Evolutionary conservation across 257 asterid genomes (phyloP).

Genomic region (Plantago ovata): DNA sequence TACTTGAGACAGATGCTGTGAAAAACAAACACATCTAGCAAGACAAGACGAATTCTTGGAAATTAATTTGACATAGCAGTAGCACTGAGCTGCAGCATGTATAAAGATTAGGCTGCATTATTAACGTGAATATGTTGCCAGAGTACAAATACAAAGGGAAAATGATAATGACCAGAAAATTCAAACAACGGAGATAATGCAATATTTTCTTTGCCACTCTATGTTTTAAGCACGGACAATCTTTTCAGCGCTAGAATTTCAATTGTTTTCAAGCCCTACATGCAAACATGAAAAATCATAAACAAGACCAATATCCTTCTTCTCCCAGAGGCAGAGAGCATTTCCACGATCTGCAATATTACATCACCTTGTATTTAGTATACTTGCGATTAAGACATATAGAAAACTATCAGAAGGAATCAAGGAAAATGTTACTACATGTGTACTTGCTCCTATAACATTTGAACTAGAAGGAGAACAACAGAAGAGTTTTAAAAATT

Average conservation of each 20-base stretch:
- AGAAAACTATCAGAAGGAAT: no score
- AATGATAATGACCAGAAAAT: not conserved
- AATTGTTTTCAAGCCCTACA: conserved; percentile 12
- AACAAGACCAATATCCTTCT: conserved; percentile 17
- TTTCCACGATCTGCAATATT: conserved; percentile 25
- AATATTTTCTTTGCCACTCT: not conserved
- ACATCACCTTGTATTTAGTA: conserved; percentile 1
- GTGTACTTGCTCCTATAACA: not conserved
- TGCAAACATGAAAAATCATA: conserved; percentile 15
- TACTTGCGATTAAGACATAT: no score
- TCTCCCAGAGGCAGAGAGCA: conserved; percentile 1
- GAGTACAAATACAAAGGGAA: conserved; percentile 6
- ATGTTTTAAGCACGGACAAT: conserved; percentile 10
- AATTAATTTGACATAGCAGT: no score
- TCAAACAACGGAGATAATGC: conserved; percentile 15
- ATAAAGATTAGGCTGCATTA: no score
- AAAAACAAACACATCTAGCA: no score
- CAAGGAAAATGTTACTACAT: no score
- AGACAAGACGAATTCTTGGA: no score
- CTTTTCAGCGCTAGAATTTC: no score
- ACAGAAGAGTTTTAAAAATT: not conserved
- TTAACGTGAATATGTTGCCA: conserved; percentile 14
- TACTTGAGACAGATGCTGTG: no score
- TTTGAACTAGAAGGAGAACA: not conserved
- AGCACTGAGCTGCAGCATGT: no score